These are phyloP conservation scores for Litsea cubeba DNA, from an alignment of 164 flowering plant genomes.

Conservation along the genomic window DNA sequence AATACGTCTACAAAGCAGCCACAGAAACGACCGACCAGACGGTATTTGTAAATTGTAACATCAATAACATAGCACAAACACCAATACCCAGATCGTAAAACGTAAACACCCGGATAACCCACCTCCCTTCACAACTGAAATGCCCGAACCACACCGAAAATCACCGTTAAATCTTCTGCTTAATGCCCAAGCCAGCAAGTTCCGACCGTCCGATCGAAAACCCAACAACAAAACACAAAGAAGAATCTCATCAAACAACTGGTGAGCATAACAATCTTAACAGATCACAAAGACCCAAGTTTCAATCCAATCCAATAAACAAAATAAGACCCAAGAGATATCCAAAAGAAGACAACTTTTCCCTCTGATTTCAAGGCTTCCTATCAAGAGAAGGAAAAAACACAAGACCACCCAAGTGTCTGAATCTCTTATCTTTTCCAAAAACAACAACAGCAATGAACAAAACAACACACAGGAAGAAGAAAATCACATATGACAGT, in stretches of 20 bases:
- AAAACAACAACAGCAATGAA: background rate
- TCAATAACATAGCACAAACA: background rate
- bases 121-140: background rate
- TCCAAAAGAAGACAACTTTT: slow-evolving; percentile 1
- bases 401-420: background rate
- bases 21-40: no score
- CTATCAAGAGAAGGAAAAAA: background rate
- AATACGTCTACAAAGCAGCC: background rate
- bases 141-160: background rate
- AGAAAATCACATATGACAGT: no score
- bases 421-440: background rate
- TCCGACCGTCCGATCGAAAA: background rate
- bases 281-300: background rate
- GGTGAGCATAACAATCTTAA: background rate
- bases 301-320: background rate
- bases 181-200: background rate
- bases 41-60: background rate
- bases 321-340: background rate
- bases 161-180: background rate
- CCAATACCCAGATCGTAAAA: background rate
- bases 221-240: background rate
- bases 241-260: background rate
- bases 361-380: background rate
- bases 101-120: background rate
- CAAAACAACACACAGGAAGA: no score